A percentile compares a stretch with the other conserved stretches of the same genome.
Evolutionary conservation across 2,329 filamentous ascomycete genomes (phyloP).

Genomic region (Periconia sp.): DNA sequence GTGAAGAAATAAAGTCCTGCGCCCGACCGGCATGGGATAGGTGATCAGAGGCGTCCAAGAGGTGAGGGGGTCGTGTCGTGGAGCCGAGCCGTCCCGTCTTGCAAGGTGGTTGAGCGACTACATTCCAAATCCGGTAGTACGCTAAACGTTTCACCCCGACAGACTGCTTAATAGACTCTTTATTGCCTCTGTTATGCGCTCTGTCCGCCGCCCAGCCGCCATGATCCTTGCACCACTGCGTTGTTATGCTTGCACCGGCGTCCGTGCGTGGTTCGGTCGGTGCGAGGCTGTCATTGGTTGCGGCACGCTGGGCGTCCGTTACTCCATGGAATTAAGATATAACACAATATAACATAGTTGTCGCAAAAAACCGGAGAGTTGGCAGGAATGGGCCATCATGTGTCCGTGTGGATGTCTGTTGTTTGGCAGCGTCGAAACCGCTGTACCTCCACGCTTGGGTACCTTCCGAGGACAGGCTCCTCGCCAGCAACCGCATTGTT

Average conservation of each 20-base stretch:
- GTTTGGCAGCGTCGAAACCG: background rate
- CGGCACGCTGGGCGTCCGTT: constrained; percentile 8
- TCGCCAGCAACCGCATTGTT: constrained; percentile 7
- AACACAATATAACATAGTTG: constrained; percentile 13
- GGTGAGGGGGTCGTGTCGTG: background rate
- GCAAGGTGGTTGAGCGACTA: constrained; percentile 10
- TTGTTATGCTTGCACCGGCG: constrained; percentile 17
- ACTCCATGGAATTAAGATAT: constrained; percentile 24
- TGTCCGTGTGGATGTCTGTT: constrained; percentile 3
- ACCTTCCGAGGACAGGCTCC: constrained; percentile 2
- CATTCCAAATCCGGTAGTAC: constrained; percentile 26
- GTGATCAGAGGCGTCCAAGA: background rate
- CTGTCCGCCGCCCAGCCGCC: constrained; percentile 16
- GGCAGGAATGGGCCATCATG: constrained; percentile 7
- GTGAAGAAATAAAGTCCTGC: constrained; percentile 1
- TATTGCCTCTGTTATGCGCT: constrained; percentile 23
- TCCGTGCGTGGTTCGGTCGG: constrained; percentile 30
- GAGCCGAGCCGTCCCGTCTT: constrained; percentile 1
- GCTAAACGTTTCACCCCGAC: constrained; percentile 24
- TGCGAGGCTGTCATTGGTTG: constrained; percentile 16
- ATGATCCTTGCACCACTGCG: constrained; percentile 21
- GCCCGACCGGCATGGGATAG: background rate
- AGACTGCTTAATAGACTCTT: constrained; percentile 14
- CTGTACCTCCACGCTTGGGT: constrained; percentile 6
- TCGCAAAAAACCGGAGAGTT: constrained; percentile 9